Base-by-base conservation (phyloP, 306 rosid genomes). In the Sphenostylis stenocarpa region DNA sequence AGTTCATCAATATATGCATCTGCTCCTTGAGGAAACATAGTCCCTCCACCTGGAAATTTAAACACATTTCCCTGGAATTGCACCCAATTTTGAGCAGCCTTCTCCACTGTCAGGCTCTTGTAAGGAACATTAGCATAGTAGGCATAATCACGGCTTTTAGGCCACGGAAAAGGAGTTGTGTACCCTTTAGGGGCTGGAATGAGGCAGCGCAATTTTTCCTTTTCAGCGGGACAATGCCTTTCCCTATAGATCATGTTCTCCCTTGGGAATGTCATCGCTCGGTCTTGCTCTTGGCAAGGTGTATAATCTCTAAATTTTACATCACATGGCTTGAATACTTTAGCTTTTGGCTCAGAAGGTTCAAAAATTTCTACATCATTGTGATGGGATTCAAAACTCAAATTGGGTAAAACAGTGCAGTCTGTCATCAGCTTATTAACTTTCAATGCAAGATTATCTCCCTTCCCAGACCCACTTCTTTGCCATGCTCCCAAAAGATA, bases 401-500 rank as follows among this genome's bases (percentile, higher is more conserved):
- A 88, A 41, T 85, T 84, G 12, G 86, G 81, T 62, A 89, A 13
- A 66, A 84, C 64, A 44, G 63, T 77, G 87, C 99, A 96, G 67
- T 91, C 96, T 19, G 94, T 70, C 79, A 82, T 80, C 81, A 82
- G 75, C 80, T 85, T 89, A 57, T 89, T 87, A 33, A 91, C 83
- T 80, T 83, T 82, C 76, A 87, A 82, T 15, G 94, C 86, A 85
- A 95, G 86, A 65, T 76, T 82, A 67, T 95, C 99, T 47, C 90
- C 90, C 80, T 92, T 92, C 53, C 99, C 98, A 43, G 85, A 88
- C 4, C 99, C 96, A 70, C 93, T 89, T 87, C 84, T 91, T 76
- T 92, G 94, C 99, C 98, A 96, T 84, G 97, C 89, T 77, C 99
- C 99, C 87, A 96, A 84, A 81, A 96, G 95, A 85, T 96, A 96